A percentile compares a stretch with the other conserved stretches of the same genome.
Conservation (phyloP, 2,329 filamentous ascomycete genomes). For the Grosmannia serpens region DNA sequence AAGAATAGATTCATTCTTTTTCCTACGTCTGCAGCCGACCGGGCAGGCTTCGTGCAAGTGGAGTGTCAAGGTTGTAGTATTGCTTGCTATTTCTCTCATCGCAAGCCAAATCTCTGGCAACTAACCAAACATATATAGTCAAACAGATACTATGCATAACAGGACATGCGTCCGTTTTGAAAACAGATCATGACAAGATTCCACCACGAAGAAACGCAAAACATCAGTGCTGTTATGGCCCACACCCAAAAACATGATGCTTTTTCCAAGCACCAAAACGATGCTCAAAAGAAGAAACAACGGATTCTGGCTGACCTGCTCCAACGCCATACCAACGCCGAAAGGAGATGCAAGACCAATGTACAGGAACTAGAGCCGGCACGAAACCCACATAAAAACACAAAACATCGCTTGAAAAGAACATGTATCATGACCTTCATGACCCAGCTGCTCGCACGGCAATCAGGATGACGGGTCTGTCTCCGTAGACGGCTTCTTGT, state of each 20-base stretch:
- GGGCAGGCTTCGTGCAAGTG: not conserved
- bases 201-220: not conserved
- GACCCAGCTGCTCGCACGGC: too few relatives aligned
- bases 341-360: not conserved
- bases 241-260: not conserved
- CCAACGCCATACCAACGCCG: not conserved
- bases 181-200: not conserved
- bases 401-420: not conserved
- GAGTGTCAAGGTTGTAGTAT: not conserved
- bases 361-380: not conserved
- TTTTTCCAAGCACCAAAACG: not conserved
- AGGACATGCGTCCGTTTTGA: not conserved
- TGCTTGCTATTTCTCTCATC: too few relatives aligned
- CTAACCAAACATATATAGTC: not conserved
- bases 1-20: not conserved
- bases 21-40: not conserved
- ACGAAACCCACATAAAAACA: not conserved
- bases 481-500: slow-evolving; percentile 29
- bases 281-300: not conserved
- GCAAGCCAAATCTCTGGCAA: not conserved
- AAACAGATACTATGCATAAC: not conserved
- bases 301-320: not conserved
- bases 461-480: slow-evolving; percentile 36
- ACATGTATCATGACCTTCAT: not conserved
- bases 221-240: not conserved